A percentile compares a stretch with the other conserved stretches of the same genome.
Evolutionary conservation across 306 rosid genomes (phyloP).

Genomic region (Macrotyloma uniflorum): DNA sequence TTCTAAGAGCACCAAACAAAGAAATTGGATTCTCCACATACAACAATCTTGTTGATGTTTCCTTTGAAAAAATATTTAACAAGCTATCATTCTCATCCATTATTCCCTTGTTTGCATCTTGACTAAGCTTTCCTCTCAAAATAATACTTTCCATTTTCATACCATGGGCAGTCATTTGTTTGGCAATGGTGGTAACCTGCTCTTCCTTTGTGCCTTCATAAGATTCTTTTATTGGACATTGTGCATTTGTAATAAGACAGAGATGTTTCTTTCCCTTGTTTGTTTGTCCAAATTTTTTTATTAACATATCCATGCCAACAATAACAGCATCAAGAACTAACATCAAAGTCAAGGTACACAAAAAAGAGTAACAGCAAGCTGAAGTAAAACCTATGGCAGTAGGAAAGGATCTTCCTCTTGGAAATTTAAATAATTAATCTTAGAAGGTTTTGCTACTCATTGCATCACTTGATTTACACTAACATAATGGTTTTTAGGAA

Average conservation of each 20-base stretch:
- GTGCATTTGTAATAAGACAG: constrained; percentile 82
- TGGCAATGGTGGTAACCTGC: constrained; percentile 76
- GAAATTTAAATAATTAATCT: constrained; percentile 26
- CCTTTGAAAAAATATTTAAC: constrained; percentile 65
- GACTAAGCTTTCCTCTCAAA: constrained; percentile 61
- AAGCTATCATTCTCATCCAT: constrained; percentile 80
- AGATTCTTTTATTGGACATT: constrained; percentile 70
- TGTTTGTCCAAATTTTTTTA: constrained; percentile 77
- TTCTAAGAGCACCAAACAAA: constrained; percentile 76
- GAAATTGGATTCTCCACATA: constrained; percentile 71
- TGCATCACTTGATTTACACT: not conserved
- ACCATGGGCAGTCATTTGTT: constrained; percentile 71
- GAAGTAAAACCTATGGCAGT: not conserved
- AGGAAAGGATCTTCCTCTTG: constrained; percentile 26
- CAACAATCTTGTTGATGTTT: constrained; percentile 69
- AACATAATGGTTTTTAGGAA: constrained; percentile 1
- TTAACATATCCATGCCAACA: constrained; percentile 92
- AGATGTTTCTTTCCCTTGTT: constrained; percentile 80
- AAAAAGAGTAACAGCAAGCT: not conserved
- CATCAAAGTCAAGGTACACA: constrained; percentile 65
- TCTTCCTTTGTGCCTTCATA: constrained; percentile 82
- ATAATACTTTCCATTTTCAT: constrained; percentile 87
- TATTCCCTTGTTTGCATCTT: constrained; percentile 48
- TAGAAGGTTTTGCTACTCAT: not conserved
- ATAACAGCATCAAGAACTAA: constrained; percentile 92